Evolutionary conservation across 2,329 filamentous ascomycete genomes (phyloP).

Genomic region (Boeremia exigua): DNA sequence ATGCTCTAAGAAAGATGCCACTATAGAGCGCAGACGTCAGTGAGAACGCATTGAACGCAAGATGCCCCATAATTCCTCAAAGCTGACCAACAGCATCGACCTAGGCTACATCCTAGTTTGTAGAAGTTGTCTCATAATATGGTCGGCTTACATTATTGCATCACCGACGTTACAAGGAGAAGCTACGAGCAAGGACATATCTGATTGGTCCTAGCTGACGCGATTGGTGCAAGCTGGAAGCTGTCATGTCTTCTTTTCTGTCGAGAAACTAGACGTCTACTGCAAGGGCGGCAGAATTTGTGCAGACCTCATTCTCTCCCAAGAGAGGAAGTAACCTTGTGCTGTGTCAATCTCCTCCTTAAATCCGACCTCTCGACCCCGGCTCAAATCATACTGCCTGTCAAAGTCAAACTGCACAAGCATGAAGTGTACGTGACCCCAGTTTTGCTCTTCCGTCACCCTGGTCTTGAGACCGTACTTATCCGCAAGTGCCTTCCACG

Average conservation of each 20-base stretch:
- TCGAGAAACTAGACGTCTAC: not conserved
- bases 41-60: no score
- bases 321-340: slow-evolving; percentile 50
- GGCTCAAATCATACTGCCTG: slow-evolving; percentile 55
- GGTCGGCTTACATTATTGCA: not conserved
- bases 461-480: slow-evolving; percentile 45
- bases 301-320: slow-evolving; percentile 53
- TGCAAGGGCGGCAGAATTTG: slow-evolving; percentile 32
- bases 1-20: no score
- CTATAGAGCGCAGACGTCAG: no score
- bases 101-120: not conserved
- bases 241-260: not conserved
- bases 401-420: slow-evolving; percentile 55
- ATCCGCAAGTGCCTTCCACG: slow-evolving; percentile 33
- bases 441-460: slow-evolving; percentile 46
- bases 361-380: slow-evolving; percentile 52
- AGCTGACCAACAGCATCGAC: not conserved
- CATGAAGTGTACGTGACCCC: slow-evolving; percentile 52
- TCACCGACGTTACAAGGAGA: not conserved
- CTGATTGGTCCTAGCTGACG: not conserved
- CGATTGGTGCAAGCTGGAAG: not conserved
- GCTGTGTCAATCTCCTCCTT: slow-evolving; percentile 48
- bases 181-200: not conserved
- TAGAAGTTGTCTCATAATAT: not conserved
- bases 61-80: not conserved